Percentiles rank a stretch among this genome's conserved stretches.
Evolutionary conservation across 176 grass and related monocot genomes (phyloP).

Genomic region (Zizania latifolia): DNA sequence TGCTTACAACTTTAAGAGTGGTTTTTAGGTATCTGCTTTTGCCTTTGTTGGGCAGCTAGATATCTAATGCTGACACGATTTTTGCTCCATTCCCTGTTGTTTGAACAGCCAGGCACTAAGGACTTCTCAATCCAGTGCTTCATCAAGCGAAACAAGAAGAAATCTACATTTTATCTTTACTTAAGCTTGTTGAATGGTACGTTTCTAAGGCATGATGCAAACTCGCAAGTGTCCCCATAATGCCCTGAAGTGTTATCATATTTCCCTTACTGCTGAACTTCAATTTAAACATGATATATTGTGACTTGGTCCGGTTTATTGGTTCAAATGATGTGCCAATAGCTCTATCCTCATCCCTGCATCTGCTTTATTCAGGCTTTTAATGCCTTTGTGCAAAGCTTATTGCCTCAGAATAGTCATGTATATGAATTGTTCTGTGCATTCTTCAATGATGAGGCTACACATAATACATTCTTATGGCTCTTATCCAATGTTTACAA

Average conservation of each 20-base stretch:
- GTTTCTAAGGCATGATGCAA: not conserved
- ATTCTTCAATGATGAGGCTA: not conserved
- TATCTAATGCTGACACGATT: not conserved
- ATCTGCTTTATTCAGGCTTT: not conserved
- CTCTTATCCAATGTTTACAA: not conserved
- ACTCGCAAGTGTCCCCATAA: not conserved
- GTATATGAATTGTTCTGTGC: not conserved
- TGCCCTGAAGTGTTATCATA: not conserved
- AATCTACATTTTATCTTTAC: slow-evolving; percentile 50
- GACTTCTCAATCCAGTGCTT: slow-evolving; percentile 58
- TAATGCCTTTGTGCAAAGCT: not conserved
- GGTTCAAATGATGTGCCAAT: not conserved
- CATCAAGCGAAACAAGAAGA: slow-evolving; percentile 60
- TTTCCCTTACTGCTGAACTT: not conserved
- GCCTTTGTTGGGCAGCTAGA: not conserved
- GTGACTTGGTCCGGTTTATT: not conserved
- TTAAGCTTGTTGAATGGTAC: slow-evolving; percentile 48
- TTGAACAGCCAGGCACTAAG: slow-evolving; percentile 47
- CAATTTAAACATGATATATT: not conserved
- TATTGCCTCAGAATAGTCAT: not conserved
- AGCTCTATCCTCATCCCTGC: not conserved
- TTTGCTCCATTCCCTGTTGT: not conserved
- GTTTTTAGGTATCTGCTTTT: not conserved
- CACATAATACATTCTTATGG: not conserved
- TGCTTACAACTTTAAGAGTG: not conserved